Evolutionary conservation across 768 basidiomycete genomes (phyloP).

Genomic region (Xerocomellus amylosporus): DNA sequence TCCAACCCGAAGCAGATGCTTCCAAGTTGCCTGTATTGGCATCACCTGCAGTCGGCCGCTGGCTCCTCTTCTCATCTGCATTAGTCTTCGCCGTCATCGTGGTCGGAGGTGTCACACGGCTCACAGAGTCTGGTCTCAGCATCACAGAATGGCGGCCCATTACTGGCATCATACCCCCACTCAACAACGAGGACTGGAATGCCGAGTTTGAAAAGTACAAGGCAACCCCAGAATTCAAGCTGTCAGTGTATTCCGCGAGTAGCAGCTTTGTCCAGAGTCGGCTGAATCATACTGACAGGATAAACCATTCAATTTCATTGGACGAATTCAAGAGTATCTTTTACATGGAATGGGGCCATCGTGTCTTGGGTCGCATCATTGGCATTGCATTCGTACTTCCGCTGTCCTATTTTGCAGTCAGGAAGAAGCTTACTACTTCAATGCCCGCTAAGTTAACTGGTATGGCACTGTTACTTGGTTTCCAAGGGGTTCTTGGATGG

Average conservation of each 20-base stretch:
- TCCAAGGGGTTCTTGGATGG: slow-evolving; percentile 93
- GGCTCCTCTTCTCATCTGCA: slow-evolving; percentile 82
- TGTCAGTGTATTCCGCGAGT: slow-evolving; percentile 53
- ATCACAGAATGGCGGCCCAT: slow-evolving; percentile 98
- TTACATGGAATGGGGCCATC: slow-evolving; percentile 98
- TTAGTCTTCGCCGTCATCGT: slow-evolving; percentile 91
- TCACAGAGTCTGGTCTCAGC: slow-evolving; percentile 95
- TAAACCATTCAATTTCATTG: slow-evolving; percentile 85
- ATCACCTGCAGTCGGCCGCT: slow-evolving; percentile 68
- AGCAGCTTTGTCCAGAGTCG: background rate
- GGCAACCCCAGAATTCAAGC: slow-evolving; percentile 89
- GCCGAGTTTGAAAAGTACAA: slow-evolving; percentile 93
- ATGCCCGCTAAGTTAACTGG: slow-evolving; percentile 65
- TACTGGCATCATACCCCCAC: slow-evolving; percentile 83
- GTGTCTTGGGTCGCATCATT: slow-evolving; percentile 85
- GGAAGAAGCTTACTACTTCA: slow-evolving; percentile 62
- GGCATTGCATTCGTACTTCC: slow-evolving; percentile 83
- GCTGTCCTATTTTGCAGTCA: slow-evolving; percentile 72
- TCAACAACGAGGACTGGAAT: slow-evolving; percentile 74
- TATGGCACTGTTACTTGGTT: slow-evolving; percentile 80
- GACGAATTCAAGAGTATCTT: slow-evolving; percentile 95
- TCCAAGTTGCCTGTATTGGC: slow-evolving; percentile 55
- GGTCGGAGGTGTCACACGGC: slow-evolving; percentile 92
- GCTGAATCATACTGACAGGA: slow-evolving; percentile 40
- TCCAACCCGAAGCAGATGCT: slow-evolving; percentile 13